phyloP scores from a whole-genome alignment of 2,329 filamentous ascomycete species.

The Claviceps cyperi region DNA sequence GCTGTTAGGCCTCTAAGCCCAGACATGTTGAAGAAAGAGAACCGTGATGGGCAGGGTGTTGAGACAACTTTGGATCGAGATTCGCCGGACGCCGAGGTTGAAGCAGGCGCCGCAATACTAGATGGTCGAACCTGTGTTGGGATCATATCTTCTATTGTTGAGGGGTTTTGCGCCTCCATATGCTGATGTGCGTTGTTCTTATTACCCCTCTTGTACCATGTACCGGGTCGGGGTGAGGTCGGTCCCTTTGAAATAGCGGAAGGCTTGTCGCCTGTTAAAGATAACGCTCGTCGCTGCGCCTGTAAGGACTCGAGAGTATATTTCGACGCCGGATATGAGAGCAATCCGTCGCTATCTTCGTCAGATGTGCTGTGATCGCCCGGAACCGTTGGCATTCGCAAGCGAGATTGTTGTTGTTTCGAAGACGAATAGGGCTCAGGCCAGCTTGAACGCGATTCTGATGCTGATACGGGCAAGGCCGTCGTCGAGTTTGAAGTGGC shows the following conservation, averaged over 20 bases:
- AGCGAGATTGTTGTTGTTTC: constrained; percentile 1
- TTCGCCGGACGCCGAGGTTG: neutral
- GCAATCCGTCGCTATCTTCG: neutral
- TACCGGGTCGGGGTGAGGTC: constrained; percentile 8
- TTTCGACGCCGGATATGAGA: constrained; percentile 9
- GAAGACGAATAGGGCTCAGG: neutral
- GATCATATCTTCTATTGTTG: neutral
- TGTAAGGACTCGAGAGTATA: constrained; percentile 9
- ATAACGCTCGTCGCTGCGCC: constrained; percentile 13
- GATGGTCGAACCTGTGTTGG: constrained; percentile 4
- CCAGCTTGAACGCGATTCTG: neutral
- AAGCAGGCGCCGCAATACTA: neutral
- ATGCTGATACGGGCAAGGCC: neutral
- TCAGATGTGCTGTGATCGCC: constrained; percentile 1
- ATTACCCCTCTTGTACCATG: constrained; percentile 13
- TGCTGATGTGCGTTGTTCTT: constrained; percentile 2
- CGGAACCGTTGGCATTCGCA: neutral
- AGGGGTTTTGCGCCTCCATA: neutral
- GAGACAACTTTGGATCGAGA: constrained; percentile 6
- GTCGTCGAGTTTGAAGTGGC: neutral
- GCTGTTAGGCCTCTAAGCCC: constrained; percentile 20
- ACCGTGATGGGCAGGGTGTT: constrained; percentile 16
- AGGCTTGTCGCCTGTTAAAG: constrained; percentile 17
- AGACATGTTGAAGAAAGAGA: constrained; percentile 32
- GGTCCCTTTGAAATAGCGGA: constrained; percentile 3